Base-by-base conservation (phyloP, 2,329 filamentous ascomycete genomes). In the Teratosphaeria nubilosa region DNA sequence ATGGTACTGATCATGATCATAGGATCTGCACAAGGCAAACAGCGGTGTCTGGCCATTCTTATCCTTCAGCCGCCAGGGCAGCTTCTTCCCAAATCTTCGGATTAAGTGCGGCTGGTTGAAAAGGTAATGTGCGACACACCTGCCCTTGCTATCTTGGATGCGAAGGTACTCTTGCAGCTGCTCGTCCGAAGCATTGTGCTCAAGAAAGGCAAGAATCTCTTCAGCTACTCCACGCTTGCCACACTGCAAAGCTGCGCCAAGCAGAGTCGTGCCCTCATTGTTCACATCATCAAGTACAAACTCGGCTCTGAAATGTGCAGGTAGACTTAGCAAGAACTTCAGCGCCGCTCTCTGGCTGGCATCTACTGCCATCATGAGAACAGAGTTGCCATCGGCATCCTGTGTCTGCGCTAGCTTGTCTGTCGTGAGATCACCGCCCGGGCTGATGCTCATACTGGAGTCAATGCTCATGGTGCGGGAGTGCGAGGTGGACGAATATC, bases 11-110 rank as follows among this genome's bases (percentile, higher is more conserved):
- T 85, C 81, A 72, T 99, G 91, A 69, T 99, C 94, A 69, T 99
- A 99, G 0, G 91, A 97, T 65, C 94, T 85, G 72, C 91, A 97
- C 0, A 97, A 79, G 1, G 94, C 94, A 71, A 99, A 97, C 9
- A 99, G 77, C 1, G 94, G 95, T n/a, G 95, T 99, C 73, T 97
- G 94, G 0, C 94, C 94, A 69, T 97, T 96, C 71, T 91, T 95
- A 73, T 99, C 94, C 64, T 87, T 90, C 72, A 95, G 84, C 59
- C 85, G 83, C 94, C 94, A 99, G 9, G 90, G 88, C 56, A 99
- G 78, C 63, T 92, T 75, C 60, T 82, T 80, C 1, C 91, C 91
- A 60, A 97, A 86, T 57, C 82, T 81, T 51, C 79, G 76, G 64
- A 99, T 94, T 22, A 99, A 78, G 56, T 82, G 80, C 1, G 94